Percentiles rank a stretch among this genome's conserved stretches.
phyloP scores from a whole-genome alignment of 306 rosid genomes.

The Urtica urens region DNA sequence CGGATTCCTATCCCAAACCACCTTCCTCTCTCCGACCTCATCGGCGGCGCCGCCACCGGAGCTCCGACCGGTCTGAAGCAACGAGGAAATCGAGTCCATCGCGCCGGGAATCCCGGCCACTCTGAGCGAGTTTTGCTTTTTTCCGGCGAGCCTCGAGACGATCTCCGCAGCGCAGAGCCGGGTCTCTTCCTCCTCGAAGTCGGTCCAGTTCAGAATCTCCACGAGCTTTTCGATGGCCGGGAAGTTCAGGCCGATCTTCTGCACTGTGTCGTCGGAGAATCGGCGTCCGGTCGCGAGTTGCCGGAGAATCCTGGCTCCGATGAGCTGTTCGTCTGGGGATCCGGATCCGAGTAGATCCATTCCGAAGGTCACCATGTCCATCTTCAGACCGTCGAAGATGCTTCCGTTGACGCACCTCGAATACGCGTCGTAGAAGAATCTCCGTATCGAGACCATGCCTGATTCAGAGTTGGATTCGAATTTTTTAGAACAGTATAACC shows the following conservation, averaged over 20 bases:
- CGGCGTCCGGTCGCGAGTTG: slow-evolving; percentile 35
- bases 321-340: slow-evolving; percentile 84
- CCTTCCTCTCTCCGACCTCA: slow-evolving; percentile 64
- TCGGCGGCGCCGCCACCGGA: slow-evolving; percentile 45
- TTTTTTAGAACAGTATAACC: too few species aligned
- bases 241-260: slow-evolving; percentile 67
- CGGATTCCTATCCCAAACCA: slow-evolving; percentile 33
- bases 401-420: slow-evolving; percentile 79
- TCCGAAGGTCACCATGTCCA: slow-evolving; percentile 82
- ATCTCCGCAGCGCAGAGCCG: slow-evolving; percentile 76
- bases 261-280: slow-evolving; percentile 72
- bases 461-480: too few species aligned
- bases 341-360: slow-evolving; percentile 70
- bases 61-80: slow-evolving; percentile 54
- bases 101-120: slow-evolving; percentile 85
- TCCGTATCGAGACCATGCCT: slow-evolving; percentile 54
- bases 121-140: slow-evolving; percentile 72
- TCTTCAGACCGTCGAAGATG: slow-evolving; percentile 84
- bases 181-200: slow-evolving; percentile 65
- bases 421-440: slow-evolving; percentile 91
- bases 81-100: slow-evolving; percentile 86
- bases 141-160: slow-evolving; percentile 63
- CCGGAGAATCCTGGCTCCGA: slow-evolving; percentile 64
- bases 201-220: slow-evolving; percentile 93
- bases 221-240: slow-evolving; percentile 67